phyloP scores from a whole-genome alignment of 2,329 filamentous ascomycete species.

The Setomelanomma holmii region DNA sequence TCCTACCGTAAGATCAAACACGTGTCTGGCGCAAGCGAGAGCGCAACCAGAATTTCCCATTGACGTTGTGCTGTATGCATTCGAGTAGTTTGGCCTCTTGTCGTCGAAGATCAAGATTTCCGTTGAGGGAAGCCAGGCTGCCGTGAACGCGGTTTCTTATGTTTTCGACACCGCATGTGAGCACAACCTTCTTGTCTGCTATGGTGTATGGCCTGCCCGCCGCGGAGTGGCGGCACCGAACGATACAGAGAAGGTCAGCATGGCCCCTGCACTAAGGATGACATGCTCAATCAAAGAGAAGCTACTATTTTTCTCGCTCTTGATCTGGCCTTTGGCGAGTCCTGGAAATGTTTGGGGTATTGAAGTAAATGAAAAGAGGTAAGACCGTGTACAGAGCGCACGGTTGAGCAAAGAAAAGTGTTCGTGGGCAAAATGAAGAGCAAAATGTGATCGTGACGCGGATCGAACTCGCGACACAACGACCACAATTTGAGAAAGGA shows the following conservation, averaged over 20 bases:
- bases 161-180: too few species aligned
- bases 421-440: neutral
- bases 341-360: neutral
- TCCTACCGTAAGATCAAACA: too few species aligned
- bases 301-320: constrained; percentile 40
- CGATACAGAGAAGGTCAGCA: constrained; percentile 40
- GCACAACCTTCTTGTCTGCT: too few species aligned
- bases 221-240: constrained; percentile 6
- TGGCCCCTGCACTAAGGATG: constrained; percentile 4
- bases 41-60: too few species aligned
- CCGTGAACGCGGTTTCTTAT: too few species aligned
- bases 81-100: too few species aligned
- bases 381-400: neutral
- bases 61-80: too few species aligned
- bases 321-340: neutral
- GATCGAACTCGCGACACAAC: neutral
- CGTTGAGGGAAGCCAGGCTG: too few species aligned
- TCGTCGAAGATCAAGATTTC: too few species aligned
- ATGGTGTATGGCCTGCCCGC: neutral
- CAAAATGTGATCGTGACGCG: neutral
- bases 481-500: neutral
- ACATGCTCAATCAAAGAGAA: neutral
- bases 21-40: too few species aligned
- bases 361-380: too few species aligned
- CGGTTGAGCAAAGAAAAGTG: neutral